These are phyloP conservation scores for Trichoderma atrobrunneum DNA, from an alignment of 2,329 filamentous ascomycete genomes.

Conservation along the genomic window DNA sequence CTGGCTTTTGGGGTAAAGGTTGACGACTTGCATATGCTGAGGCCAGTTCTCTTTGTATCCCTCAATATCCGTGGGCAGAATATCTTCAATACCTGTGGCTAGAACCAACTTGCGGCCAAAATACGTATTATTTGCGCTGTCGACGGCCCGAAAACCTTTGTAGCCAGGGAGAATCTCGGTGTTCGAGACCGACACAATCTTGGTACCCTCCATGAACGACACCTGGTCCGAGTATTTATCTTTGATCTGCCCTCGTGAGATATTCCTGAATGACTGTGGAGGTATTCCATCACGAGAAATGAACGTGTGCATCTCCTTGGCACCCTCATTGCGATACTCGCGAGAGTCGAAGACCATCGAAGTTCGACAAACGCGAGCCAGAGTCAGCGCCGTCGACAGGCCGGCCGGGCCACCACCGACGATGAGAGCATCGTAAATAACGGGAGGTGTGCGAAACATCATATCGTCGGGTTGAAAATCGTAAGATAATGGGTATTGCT, in stretches of 20 bases:
- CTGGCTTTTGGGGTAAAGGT: not conserved
- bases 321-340: conserved; percentile 48
- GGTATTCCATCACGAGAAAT: conserved; percentile 39
- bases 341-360: conserved; percentile 50
- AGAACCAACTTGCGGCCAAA: conserved; percentile 53
- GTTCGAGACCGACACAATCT: conserved; percentile 28
- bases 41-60: conserved; percentile 46
- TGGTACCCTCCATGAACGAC: conserved; percentile 19
- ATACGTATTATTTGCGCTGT: conserved; percentile 43
- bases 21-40: conserved; percentile 37
- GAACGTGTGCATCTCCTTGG: conserved; percentile 49
- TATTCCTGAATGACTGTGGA: conserved; percentile 36
- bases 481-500: not conserved
- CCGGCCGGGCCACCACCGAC: conserved; percentile 51
- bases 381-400: conserved; percentile 44
- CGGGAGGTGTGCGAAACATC: not conserved
- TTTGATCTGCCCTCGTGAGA: conserved; percentile 33
- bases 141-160: conserved; percentile 37
- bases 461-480: not conserved
- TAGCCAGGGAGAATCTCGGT: conserved; percentile 21
- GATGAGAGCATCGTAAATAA: conserved; percentile 43
- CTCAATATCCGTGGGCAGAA: conserved; percentile 43
- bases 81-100: conserved; percentile 52
- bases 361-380: conserved; percentile 49
- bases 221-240: conserved; percentile 36